Conservation (phyloP, 2,329 filamentous ascomycete genomes). For the Zymoseptoria pseudotritici region DNA sequence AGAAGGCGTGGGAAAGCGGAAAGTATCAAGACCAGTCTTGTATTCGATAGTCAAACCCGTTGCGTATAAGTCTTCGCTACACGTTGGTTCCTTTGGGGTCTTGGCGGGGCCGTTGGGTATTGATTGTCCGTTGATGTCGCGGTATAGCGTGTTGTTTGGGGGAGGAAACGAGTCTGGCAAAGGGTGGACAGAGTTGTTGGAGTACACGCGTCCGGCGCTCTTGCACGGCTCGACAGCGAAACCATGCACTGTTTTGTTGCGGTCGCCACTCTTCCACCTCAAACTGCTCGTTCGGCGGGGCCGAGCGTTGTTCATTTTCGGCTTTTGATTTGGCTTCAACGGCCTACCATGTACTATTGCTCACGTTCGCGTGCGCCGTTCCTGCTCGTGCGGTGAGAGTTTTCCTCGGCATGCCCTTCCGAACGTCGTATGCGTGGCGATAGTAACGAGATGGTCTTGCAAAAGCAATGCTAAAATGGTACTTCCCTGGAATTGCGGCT, state of each 20-base stretch:
- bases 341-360: neutral
- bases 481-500: neutral
- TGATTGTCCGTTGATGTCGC: neutral
- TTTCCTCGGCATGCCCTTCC: neutral
- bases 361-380: neutral
- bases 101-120: neutral
- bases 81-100: slow-evolving; percentile 5
- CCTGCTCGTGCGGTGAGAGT: neutral
- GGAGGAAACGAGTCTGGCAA: neutral
- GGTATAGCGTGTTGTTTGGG: neutral
- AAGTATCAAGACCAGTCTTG: slow-evolving; percentile 18
- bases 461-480: neutral
- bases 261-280: neutral
- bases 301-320: neutral
- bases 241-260: neutral
- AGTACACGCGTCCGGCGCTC: neutral
- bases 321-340: neutral
- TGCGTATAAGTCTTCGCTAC: slow-evolving; percentile 13
- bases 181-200: neutral
- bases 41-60: slow-evolving; percentile 17
- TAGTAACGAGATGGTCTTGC: neutral
- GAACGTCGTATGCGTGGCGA: neutral
- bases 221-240: neutral
- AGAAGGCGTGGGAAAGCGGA: slow-evolving; percentile 25
- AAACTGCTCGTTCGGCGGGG: neutral